Percentiles rank a stretch among this genome's conserved stretches.
Evolutionary conservation across 2,329 filamentous ascomycete species (phyloP).

Genomic region (Fusarium falciforme): DNA sequence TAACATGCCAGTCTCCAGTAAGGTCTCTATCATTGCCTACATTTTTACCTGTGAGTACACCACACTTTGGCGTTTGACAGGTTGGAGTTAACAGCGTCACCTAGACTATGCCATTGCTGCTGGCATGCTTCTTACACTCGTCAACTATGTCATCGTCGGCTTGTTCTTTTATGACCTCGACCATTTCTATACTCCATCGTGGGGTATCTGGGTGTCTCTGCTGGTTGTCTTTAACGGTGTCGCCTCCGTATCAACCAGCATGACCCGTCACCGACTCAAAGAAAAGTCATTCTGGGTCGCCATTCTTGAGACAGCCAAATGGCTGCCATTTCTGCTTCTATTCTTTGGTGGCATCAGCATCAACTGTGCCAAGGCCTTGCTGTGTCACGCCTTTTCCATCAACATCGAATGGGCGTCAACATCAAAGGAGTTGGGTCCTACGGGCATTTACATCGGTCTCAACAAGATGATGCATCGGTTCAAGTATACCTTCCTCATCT

Average conservation of each 20-base stretch:
- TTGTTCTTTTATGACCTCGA: conserved; percentile 75
- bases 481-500: conserved; percentile 50
- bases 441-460: conserved; percentile 48
- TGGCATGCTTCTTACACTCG: conserved; percentile 71
- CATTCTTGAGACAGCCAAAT: conserved; percentile 40
- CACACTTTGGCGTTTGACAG: not conserved
- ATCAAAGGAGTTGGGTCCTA: conserved; percentile 44
- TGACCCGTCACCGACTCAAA: conserved; percentile 43
- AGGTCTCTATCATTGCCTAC: conserved; percentile 77
- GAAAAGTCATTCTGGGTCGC: conserved; percentile 43
- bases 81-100: not conserved
- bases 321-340: conserved; percentile 44
- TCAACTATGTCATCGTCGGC: conserved; percentile 80
- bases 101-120: conserved; percentile 73
- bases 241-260: conserved; percentile 38
- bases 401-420: conserved; percentile 47
- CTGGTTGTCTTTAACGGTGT: conserved; percentile 42
- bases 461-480: conserved; percentile 59
- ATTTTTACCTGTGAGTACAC: conserved; percentile 66
- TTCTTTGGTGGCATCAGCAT: conserved; percentile 47
- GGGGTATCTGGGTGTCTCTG: conserved; percentile 68
- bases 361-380: conserved; percentile 43
- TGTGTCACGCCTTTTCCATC: conserved; percentile 42
- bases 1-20: conserved; percentile 69
- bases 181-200: conserved; percentile 75